A percentile compares a stretch with the other conserved stretches of the same genome.
Evolutionary conservation across 2,329 filamentous ascomycete species (phyloP).

Genomic region (Fusarium floridanum): DNA sequence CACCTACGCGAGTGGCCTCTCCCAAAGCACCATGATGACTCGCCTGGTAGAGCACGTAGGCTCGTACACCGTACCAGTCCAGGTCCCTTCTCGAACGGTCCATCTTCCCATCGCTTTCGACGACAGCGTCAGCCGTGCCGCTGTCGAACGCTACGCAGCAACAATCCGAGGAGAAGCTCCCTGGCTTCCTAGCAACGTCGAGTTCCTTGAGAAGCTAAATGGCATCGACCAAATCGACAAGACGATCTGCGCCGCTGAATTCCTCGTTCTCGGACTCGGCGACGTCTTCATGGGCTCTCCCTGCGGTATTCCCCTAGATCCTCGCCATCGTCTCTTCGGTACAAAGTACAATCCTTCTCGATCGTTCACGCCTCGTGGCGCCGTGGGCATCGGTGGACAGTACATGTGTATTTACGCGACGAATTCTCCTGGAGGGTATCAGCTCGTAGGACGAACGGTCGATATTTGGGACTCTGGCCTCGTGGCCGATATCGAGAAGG

Average conservation of each 20-base stretch:
- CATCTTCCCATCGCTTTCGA: slow-evolving; percentile 56
- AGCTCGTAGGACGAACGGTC: slow-evolving; percentile 53
- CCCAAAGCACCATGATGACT: slow-evolving; percentile 36
- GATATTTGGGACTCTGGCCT: slow-evolving; percentile 50
- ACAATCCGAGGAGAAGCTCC: slow-evolving; percentile 72
- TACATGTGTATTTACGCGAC: slow-evolving; percentile 57
- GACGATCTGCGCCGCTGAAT: slow-evolving; percentile 49
- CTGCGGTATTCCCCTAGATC: slow-evolving; percentile 53
- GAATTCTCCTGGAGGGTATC: slow-evolving; percentile 54
- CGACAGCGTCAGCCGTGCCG: slow-evolving; percentile 58
- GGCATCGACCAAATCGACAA: slow-evolving; percentile 46
- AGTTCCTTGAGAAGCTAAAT: slow-evolving; percentile 60
- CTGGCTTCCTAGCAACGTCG: slow-evolving; percentile 72
- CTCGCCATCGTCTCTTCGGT: slow-evolving; percentile 51
- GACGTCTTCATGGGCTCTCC: slow-evolving; percentile 57
- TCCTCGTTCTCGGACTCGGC: slow-evolving; percentile 54
- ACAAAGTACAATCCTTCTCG: slow-evolving; percentile 56
- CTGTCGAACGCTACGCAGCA: slow-evolving; percentile 70
- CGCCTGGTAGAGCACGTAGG: slow-evolving; percentile 40
- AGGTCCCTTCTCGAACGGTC: slow-evolving; percentile 49
- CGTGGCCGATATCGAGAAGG: not conserved
- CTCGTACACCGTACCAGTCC: slow-evolving; percentile 38
- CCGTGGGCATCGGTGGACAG: slow-evolving; percentile 54
- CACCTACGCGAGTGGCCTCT: slow-evolving; percentile 40
- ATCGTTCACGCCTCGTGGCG: slow-evolving; percentile 52